Evolutionary conservation across 2,329 filamentous ascomycete species (phyloP).

Genomic region (Ceratocystis cacaofunesta): DNA sequence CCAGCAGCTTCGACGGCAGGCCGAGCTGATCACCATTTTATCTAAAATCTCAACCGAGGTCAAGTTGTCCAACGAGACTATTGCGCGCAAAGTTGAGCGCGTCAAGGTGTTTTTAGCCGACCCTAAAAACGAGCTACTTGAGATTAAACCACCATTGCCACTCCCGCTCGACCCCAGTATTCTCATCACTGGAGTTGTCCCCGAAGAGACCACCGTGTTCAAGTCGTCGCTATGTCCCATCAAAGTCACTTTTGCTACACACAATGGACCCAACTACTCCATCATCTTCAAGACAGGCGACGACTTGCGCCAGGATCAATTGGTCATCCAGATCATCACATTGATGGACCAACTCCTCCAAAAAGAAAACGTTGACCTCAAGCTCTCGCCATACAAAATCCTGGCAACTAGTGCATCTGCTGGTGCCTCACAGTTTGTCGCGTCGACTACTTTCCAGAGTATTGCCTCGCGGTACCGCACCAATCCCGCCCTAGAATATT

Average conservation of each 20-base stretch:
- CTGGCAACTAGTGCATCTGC: conserved; percentile 81
- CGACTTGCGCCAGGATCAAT: conserved; percentile 87
- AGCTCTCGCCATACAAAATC: conserved; percentile 90
- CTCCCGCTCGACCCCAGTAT: conserved; percentile 78
- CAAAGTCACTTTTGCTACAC: conserved; percentile 77
- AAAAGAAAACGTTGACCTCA: conserved; percentile 92
- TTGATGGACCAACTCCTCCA: conserved; percentile 92
- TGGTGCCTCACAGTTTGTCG: conserved; percentile 86
- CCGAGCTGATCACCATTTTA: conserved; percentile 73
- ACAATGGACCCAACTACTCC: conserved; percentile 62
- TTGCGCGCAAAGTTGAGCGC: conserved; percentile 65
- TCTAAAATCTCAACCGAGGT: conserved; percentile 83
- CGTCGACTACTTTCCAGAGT: conserved; percentile 67
- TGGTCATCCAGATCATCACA: conserved; percentile 93
- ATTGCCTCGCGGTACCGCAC: conserved; percentile 70
- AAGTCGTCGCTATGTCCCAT: conserved; percentile 90
- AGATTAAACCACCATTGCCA: conserved; percentile 72
- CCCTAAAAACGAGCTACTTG: conserved; percentile 73
- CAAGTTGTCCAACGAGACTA: conserved; percentile 62
- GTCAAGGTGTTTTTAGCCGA: conserved; percentile 76
- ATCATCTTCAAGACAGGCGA: conserved; percentile 97
- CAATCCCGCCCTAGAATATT: conserved; percentile 62
- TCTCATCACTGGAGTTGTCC: conserved; percentile 60
- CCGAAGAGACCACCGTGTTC: conserved; percentile 80
- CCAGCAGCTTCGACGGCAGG: conserved; percentile 67